Percentiles rank a stretch among this genome's conserved stretches.
phyloP scores from a whole-genome alignment of 768 basidiomycete species.

The Ramaria sp. region DNA sequence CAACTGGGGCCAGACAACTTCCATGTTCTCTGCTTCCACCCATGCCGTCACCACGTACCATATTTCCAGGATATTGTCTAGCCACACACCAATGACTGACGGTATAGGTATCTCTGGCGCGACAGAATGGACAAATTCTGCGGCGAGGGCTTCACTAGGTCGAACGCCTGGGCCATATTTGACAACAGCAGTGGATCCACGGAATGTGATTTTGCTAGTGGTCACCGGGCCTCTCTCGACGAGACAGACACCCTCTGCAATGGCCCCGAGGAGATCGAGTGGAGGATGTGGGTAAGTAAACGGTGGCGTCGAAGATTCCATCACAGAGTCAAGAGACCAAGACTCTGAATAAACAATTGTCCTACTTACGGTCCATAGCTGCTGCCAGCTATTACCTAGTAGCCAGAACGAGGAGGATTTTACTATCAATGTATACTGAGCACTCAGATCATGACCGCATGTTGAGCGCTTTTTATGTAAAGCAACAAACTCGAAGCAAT shows the following conservation, averaged over 20 bases:
- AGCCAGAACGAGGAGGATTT: too few relatives aligned
- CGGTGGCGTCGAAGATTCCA: not conserved
- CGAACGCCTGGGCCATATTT: not conserved
- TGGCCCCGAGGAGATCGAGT: not conserved
- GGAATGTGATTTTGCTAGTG: not conserved
- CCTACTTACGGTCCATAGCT: not conserved
- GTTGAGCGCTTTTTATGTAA: too few relatives aligned
- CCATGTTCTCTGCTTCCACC: not conserved
- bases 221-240: not conserved
- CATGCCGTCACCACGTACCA: conserved; percentile 7
- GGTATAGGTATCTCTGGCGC: not conserved
- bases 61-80: not conserved
- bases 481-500: too few relatives aligned
- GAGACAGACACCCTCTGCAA: not conserved
- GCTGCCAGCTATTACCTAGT: not conserved
- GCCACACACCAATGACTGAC: not conserved
- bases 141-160: not conserved
- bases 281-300: not conserved
- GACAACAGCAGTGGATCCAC: not conserved
- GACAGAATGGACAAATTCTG: not conserved
- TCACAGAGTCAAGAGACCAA: not conserved
- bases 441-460: too few relatives aligned
- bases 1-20: conserved; percentile 4
- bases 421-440: too few relatives aligned
- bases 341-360: not conserved